A percentile compares a stretch with the other conserved stretches of the same genome.
Conservation (phyloP, 768 basidiomycete genomes). For the Pulveroboletus sp. region DNA sequence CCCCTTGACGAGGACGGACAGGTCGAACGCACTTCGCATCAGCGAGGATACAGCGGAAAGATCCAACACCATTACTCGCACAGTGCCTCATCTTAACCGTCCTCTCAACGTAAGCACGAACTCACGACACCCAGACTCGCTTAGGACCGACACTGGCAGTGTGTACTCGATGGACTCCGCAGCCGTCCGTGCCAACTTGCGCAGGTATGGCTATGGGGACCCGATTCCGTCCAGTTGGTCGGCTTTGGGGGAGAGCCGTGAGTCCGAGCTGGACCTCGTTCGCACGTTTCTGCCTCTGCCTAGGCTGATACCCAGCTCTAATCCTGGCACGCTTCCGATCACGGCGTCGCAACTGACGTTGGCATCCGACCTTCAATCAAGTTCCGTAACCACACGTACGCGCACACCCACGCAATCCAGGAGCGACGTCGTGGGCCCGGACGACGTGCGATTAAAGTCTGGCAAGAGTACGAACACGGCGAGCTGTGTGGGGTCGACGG, state of each 20-base stretch:
- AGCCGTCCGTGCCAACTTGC: constrained; percentile 19
- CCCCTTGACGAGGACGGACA: not conserved
- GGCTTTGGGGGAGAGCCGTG: constrained; percentile 8
- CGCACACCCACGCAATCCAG: not conserved
- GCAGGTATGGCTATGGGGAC: constrained; percentile 22
- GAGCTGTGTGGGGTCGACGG: not conserved
- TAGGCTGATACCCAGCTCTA: not conserved
- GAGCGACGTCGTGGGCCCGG: not conserved
- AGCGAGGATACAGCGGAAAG: not conserved
- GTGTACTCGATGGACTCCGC: constrained; percentile 24
- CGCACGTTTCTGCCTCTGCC: constrained; percentile 3
- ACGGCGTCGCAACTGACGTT: constrained; percentile 3
- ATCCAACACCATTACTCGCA: not conserved
- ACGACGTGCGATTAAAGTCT: not conserved
- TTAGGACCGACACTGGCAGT: constrained; percentile 17
- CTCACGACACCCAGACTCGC: not conserved
- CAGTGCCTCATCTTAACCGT: constrained; percentile 6
- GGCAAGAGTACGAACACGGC: not conserved
- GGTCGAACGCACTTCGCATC: not conserved
- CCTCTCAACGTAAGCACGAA: not conserved
- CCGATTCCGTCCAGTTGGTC: constrained; percentile 24
- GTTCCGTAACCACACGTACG: constrained; percentile 1
- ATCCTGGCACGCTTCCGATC: constrained; percentile 1
- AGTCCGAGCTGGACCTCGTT: constrained; percentile 15
- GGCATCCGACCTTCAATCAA: constrained; percentile 2